Evolutionary conservation across 75 land plant genomes (phyloP).

Genomic region (Cryptomeria japonica): DNA sequence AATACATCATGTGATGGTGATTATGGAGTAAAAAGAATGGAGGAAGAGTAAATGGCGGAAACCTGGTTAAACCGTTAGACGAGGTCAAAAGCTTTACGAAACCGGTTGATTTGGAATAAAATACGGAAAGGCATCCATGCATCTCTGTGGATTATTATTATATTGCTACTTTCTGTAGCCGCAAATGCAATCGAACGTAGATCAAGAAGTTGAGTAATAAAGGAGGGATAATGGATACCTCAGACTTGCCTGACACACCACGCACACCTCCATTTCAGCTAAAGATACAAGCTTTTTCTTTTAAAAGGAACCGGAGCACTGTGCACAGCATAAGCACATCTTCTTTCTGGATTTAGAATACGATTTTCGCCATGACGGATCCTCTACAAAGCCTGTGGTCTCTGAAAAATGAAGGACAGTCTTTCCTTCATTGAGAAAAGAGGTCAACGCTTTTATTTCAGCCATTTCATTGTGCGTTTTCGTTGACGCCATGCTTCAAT

Average conservation of each 20-base stretch:
- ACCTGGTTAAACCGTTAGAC: background rate
- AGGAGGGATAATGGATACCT: background rate
- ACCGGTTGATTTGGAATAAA: background rate
- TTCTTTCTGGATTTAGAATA: background rate
- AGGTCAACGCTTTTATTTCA: conserved; percentile 3
- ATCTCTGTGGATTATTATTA: too few species aligned
- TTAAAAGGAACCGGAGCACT: background rate
- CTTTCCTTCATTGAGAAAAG: background rate
- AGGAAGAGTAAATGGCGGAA: too few species aligned
- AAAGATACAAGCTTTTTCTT: background rate
- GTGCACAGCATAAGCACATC: background rate
- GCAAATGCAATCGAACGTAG: background rate
- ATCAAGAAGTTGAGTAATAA: background rate
- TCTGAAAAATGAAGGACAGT: background rate
- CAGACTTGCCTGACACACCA: too few species aligned
- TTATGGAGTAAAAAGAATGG: too few species aligned
- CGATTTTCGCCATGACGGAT: background rate
- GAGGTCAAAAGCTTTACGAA: background rate
- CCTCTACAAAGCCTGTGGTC: background rate
- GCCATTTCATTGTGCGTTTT: background rate
- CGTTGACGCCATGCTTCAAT: too few species aligned
- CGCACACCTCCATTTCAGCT: too few species aligned
- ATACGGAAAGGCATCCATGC: background rate
- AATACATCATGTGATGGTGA: too few species aligned
- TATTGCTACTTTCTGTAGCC: too few species aligned